Evolutionary conservation across 805 yeast species (phyloP), one percentile per base, ranked within the genome.

Genomic region (Myxozyma sirexii): DNA sequence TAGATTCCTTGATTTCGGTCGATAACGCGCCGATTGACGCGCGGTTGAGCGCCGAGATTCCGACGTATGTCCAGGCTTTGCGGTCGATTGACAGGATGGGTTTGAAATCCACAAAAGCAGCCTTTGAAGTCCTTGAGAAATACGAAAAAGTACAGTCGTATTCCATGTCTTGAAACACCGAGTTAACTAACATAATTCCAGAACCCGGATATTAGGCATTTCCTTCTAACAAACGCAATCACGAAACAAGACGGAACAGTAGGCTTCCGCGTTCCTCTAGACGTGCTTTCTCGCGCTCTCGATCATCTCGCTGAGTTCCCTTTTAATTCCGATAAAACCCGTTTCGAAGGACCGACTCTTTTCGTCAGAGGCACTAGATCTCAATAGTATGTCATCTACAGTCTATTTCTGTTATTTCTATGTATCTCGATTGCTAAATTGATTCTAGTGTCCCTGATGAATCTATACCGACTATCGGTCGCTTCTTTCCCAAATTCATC

Each of bases 11-110:
- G 48, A 82, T 92, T 3, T 77, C 90, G 4, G 96, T 94, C 5
- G 99, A 93, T 69, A 93, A 92, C 71, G 90, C 97, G 0, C 98
- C 99, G 0, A 82, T 90, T 0, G 84, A 84, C 59, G 77, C 84
- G 43, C 75, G 83, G 0, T 80, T 85, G 33, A 73, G 81, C 24
- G 79, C 82, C 0, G 80, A 80, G 23, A 93, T 93, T 70, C 82
- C 85, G 10, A 78, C 76, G 53, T 94, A 92, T 70, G 82, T 89
- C 21, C 76, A 78, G 44, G 86, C 84, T 38, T 75, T 93, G 72
- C 74, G 82, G 60, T 77, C 80, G 49, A 84, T 93, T 35, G 82
- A 81, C 37, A 75, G 76, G 47, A 72, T 76, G 2, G 69, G 71
- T 3, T 76, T 83, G 58, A 76, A 77, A 19, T 76, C 80, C 26